phyloP scores from a whole-genome alignment of 192 early-diverging fungal species.

The Gonapodya sp. region DNA sequence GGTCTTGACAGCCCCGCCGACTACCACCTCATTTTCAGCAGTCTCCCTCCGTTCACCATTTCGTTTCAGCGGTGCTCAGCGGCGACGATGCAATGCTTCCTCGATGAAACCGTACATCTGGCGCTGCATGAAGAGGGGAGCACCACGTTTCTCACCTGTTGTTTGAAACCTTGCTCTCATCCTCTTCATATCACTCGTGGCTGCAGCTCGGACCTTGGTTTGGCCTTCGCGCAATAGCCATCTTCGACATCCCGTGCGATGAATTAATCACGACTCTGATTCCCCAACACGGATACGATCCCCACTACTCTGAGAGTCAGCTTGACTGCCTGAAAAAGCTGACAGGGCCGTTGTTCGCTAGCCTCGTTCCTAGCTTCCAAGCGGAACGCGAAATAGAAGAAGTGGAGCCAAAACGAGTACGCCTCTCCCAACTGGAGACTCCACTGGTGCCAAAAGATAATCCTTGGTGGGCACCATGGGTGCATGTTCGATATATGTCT shows the following conservation, averaged over 20 bases:
- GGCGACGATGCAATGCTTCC: neutral
- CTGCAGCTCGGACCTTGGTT: neutral
- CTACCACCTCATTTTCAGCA: neutral
- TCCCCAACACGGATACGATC: neutral
- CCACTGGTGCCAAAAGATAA: neutral
- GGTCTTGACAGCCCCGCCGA: too few species aligned
- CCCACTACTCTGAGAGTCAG: neutral
- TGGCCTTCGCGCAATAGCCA: neutral
- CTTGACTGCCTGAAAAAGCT: neutral
- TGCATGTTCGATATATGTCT: neutral
- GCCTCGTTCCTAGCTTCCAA: neutral
- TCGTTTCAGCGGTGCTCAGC: neutral
- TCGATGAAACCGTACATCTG: neutral
- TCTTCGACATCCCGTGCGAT: neutral
- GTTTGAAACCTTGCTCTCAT: neutral
- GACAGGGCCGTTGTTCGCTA: neutral
- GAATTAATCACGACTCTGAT: neutral
- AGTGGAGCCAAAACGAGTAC: neutral
- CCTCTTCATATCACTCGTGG: too few species aligned
- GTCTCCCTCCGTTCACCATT: neutral
- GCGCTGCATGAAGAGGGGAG: neutral
- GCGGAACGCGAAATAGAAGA: neutral
- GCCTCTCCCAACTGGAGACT: neutral
- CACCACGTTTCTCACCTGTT: neutral
- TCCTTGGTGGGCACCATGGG: neutral